These are phyloP conservation scores for Byssothecium circinans DNA, from an alignment of 2,329 filamentous ascomycete genomes.

Conservation along the genomic window DNA sequence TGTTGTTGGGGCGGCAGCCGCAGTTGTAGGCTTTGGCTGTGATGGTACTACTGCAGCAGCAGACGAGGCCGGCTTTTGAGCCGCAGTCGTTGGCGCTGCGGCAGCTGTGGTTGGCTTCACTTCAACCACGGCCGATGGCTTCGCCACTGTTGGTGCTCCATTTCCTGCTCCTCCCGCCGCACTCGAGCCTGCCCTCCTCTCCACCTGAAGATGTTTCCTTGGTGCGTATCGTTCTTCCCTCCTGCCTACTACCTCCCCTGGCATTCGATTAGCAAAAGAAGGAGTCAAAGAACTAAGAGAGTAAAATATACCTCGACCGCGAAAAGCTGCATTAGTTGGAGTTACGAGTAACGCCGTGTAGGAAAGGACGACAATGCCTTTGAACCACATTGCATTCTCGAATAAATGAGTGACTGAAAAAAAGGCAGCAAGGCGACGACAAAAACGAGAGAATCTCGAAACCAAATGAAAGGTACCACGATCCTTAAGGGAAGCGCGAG, in stretches of 20 bases:
- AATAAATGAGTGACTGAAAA: constrained; percentile 30
- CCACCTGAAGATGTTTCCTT: constrained; percentile 1
- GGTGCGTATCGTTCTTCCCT: constrained; percentile 1
- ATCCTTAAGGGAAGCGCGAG: constrained; percentile 23
- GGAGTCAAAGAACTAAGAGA: background rate
- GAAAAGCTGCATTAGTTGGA: constrained; percentile 23
- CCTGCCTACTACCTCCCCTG: constrained; percentile 7
- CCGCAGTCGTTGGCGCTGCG: background rate
- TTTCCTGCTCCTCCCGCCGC: background rate
- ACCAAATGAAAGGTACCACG: constrained; percentile 29
- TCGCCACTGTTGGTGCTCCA: background rate
- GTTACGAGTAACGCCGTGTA: constrained; percentile 24
- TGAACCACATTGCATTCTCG: constrained; percentile 44
- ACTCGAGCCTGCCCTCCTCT: constrained; percentile 1
- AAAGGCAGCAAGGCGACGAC: constrained; percentile 23
- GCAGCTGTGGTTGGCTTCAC: background rate
- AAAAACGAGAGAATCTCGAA: constrained; percentile 26
- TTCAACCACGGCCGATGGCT: background rate
- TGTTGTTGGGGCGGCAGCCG: background rate
- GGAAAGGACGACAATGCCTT: constrained; percentile 28
- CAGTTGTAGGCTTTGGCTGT: background rate
- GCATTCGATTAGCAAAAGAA: background rate
- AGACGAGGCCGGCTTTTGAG: background rate
- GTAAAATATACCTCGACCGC: constrained; percentile 16
- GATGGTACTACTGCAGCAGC: background rate